Evolutionary conservation across 2,329 filamentous ascomycete species (phyloP), one percentile per base, ranked within the genome.

Genomic region (Ilyonectria robusta): DNA sequence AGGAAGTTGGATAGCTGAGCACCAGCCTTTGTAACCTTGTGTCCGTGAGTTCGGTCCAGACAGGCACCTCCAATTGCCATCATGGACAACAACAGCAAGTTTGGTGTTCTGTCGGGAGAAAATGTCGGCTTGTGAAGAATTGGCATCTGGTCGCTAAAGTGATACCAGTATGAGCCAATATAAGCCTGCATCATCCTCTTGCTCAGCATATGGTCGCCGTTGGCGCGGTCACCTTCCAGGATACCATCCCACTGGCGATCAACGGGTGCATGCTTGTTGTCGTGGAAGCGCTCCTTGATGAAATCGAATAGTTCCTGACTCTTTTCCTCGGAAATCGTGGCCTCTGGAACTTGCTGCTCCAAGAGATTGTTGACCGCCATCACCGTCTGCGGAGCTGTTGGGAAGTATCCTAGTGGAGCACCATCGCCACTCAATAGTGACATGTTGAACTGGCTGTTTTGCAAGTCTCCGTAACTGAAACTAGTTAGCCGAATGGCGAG

Each of bases 61-160:
- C 94, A 97, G 3, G 94, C 93, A 6, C 95, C 95, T 6, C 96
- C 96, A 68, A 98, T 94, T 7, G 94, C 92, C 86, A 98, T 97
- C 80, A 98, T 94, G 10, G 94, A 91, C 40, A 98, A 87, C 17
- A 99, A 83, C 8, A 98, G 85, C 21, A 97, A 84, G 72, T 94
- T 95, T 0, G 94, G 94, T 26, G 94, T 96, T 68, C 91, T 93
- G 76, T 97, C 94, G 0, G 95, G 92, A 5, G 91, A 93, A 80
- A 98, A 99, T 0, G 95, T 98, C 4, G 96, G 94, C 77, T 95
- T 94, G 81, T 99, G 96, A 54, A 98, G 85, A 66, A 99, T 97
- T 1, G 96, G 96, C 70, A 98, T 87, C 79, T 98, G 96, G 60
- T 95, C 92, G 79, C 96, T 97, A 76, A 98, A 97, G 79, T 98